These are phyloP conservation scores for Fonsecaea pugnacius DNA, from an alignment of 2,329 filamentous ascomycete genomes.

Conservation along the genomic window DNA sequence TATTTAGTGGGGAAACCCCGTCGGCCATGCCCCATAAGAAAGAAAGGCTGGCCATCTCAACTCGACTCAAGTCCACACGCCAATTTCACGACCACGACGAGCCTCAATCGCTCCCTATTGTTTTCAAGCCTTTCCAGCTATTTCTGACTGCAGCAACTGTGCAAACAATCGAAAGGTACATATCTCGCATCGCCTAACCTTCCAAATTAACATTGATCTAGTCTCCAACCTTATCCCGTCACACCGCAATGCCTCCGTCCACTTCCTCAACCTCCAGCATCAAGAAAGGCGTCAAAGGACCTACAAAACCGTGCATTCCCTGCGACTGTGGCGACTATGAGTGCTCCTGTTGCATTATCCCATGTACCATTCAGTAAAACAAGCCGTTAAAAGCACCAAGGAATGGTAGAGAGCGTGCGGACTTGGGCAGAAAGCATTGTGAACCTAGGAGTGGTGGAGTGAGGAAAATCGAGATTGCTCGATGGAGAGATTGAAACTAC, in stretches of 20 bases:
- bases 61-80: background rate
- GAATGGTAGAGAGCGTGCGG: background rate
- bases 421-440: background rate
- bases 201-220: background rate
- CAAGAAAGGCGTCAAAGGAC: slow-evolving; percentile 33
- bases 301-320: slow-evolving; percentile 34
- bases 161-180: background rate
- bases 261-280: slow-evolving; percentile 33
- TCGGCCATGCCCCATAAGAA: background rate
- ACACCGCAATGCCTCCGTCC: slow-evolving; percentile 29
- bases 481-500: background rate
- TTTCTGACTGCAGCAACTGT: too few species aligned
- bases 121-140: background rate
- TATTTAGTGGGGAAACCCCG: background rate
- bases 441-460: background rate
- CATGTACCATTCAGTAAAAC: slow-evolving; percentile 28
- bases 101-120: background rate
- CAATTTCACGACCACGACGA: background rate
- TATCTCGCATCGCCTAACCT: background rate
- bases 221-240: background rate
- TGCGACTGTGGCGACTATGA: slow-evolving; percentile 30
- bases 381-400: background rate
- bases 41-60: background rate
- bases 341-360: slow-evolving; percentile 34
- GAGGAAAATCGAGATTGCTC: background rate